Percentiles rank a stretch among this genome's conserved stretches.
Conservation (phyloP, 78 protist species). For the Dictyostelium purpureum region DNA sequence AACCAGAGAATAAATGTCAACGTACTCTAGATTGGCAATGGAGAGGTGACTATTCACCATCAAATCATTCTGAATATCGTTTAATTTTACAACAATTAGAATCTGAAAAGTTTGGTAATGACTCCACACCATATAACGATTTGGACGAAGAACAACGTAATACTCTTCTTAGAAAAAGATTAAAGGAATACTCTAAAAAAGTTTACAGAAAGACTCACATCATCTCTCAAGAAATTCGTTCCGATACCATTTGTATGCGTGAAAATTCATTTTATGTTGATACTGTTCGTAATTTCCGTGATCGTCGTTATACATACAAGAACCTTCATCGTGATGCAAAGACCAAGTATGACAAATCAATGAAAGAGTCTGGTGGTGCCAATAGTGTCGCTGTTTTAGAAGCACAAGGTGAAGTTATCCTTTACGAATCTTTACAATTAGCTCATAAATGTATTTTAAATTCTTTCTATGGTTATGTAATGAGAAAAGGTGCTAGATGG, state of each 20-base stretch:
- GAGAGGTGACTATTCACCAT: slow-evolving; percentile 94
- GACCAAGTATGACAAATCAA: slow-evolving; percentile 66
- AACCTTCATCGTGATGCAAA: slow-evolving; percentile 87
- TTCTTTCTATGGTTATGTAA: slow-evolving; percentile 99
- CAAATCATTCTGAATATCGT: slow-evolving; percentile 81
- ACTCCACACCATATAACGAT: slow-evolving; percentile 58
- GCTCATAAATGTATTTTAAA: slow-evolving; percentile 99
- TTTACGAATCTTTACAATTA: slow-evolving; percentile 99
- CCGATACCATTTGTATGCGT: slow-evolving; percentile 97
- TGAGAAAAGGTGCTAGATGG: slow-evolving; percentile 99
- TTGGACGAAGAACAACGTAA: slow-evolving; percentile 74
- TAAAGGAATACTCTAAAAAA: slow-evolving; percentile 86
- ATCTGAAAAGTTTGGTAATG: slow-evolving; percentile 78
- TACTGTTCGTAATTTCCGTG: slow-evolving; percentile 97
- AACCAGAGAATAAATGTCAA: slow-evolving; percentile 84
- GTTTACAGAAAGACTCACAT: slow-evolving; percentile 81
- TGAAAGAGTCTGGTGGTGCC: slow-evolving; percentile 50
- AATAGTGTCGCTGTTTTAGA: background rate
- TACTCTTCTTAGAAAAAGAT: slow-evolving; percentile 77
- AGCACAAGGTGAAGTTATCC: slow-evolving; percentile 77
- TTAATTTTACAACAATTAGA: slow-evolving; percentile 82
- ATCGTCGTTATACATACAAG: slow-evolving; percentile 97
- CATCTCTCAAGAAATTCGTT: slow-evolving; percentile 43
- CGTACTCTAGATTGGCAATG: slow-evolving; percentile 95
- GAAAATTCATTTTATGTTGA: slow-evolving; percentile 99